Evolutionary conservation across 23 red algal genomes (phyloP).

Genomic region (Cyanidioschyzon merolae): DNA sequence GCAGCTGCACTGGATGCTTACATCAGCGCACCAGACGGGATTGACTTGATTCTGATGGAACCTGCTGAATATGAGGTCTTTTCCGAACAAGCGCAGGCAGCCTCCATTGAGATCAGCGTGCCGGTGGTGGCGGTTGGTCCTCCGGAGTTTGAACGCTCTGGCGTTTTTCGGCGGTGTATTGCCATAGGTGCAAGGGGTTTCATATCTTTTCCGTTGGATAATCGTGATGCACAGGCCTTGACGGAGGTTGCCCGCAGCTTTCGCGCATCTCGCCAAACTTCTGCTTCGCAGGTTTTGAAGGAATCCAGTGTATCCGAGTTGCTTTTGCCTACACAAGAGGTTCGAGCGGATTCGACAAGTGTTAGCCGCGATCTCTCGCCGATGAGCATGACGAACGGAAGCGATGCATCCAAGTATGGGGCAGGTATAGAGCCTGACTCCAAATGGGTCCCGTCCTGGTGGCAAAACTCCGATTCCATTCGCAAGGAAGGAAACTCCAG

Average conservation of each 20-base stretch:
- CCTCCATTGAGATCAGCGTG: background rate
- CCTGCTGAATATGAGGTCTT: background rate
- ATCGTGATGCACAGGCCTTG: background rate
- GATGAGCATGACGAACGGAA: too few species aligned
- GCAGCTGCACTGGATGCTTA: background rate
- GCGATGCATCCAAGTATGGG: too few species aligned
- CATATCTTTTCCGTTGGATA: conserved; percentile 1
- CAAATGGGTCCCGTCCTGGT: background rate
- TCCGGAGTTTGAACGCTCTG: background rate
- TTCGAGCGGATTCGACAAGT: too few species aligned
- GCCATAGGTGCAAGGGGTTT: background rate
- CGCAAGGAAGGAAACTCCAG: background rate
- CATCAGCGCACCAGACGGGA: background rate
- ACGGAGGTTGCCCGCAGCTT: background rate
- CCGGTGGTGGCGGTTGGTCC: background rate
- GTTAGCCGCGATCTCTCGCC: too few species aligned
- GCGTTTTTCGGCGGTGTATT: background rate
- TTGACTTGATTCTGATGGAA: background rate
- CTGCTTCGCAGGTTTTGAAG: too few species aligned
- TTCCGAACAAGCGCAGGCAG: background rate
- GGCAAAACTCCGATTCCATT: background rate
- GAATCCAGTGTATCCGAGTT: too few species aligned
- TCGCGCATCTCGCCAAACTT: too few species aligned
- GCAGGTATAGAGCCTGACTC: too few species aligned
- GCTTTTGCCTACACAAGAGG: too few species aligned